Evolutionary conservation across 2,329 filamentous ascomycete species (phyloP).

Genomic region (Epichloe sylvatica): DNA sequence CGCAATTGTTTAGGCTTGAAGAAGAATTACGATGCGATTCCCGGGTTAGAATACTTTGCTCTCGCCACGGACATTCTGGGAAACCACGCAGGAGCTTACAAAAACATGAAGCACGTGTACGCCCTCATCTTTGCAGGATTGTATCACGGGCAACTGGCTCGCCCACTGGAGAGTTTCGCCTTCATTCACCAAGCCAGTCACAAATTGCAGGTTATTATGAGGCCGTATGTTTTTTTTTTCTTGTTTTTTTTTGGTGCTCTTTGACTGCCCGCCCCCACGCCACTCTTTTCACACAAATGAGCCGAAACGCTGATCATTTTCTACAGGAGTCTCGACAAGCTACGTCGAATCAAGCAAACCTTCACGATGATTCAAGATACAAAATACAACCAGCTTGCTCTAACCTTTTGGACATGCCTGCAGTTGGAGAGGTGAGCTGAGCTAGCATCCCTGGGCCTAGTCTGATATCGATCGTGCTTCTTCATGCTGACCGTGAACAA

Average conservation of each 20-base stretch:
- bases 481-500: neutral
- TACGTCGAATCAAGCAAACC: conserved; percentile 27
- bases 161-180: conserved; percentile 71
- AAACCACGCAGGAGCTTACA: conserved; percentile 62
- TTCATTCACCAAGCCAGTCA: conserved; percentile 44
- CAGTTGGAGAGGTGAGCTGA: conserved; percentile 69
- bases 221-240: conserved; percentile 42
- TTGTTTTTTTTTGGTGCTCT: neutral
- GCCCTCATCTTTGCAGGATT: conserved; percentile 72
- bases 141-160: conserved; percentile 76
- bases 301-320: neutral
- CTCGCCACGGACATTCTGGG: conserved; percentile 78
- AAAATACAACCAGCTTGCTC: conserved; percentile 47
- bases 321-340: conserved; percentile 33
- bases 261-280: neutral
- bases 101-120: conserved; percentile 72
- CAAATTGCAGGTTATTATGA: conserved; percentile 56
- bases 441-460: too few species aligned
- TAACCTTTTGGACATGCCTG: conserved; percentile 86
- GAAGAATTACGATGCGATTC: conserved; percentile 69
- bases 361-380: conserved; percentile 27
- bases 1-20: conserved; percentile 20
- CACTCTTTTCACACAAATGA: neutral
- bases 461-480: neutral
- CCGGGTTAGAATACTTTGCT: conserved; percentile 80